Conservation (phyloP, 805 yeast genomes). For the Millerozyma acaciae region DNA sequence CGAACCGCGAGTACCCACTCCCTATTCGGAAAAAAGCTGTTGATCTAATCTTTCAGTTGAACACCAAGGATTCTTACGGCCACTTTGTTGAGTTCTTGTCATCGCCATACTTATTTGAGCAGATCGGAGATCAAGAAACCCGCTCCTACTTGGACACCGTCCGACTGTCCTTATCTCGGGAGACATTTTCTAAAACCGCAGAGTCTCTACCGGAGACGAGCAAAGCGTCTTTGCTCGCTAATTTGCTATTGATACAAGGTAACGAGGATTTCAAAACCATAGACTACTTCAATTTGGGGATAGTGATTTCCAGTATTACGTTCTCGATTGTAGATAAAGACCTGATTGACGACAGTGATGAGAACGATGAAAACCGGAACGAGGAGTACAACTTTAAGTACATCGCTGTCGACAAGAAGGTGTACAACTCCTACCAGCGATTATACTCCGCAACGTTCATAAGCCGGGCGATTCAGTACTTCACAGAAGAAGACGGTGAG, state of each 20-base stretch:
- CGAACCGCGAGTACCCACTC: neutral
- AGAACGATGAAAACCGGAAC: conserved; percentile 19
- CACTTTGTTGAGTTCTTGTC: conserved; percentile 13
- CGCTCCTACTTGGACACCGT: conserved; percentile 2
- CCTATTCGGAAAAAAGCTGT: conserved; percentile 1
- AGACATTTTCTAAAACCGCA: neutral
- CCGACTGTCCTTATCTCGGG: neutral
- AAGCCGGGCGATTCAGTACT: conserved; percentile 13
- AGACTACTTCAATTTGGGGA: conserved; percentile 17
- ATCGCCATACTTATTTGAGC: conserved; percentile 7
- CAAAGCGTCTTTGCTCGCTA: conserved; percentile 13
- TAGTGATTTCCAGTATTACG: conserved; percentile 16
- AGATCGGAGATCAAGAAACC: neutral
- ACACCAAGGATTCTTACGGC: conserved; percentile 7
- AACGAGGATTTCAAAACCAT: conserved; percentile 8
- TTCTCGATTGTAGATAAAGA: conserved; percentile 16
- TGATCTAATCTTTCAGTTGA: conserved; percentile 8
- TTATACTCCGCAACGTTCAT: conserved; percentile 21
- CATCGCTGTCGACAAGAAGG: conserved; percentile 5
- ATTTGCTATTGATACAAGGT: conserved; percentile 15
- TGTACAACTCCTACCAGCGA: conserved; percentile 8
- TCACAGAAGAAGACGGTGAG: conserved; percentile 8
- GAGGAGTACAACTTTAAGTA: conserved; percentile 12
- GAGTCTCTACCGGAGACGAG: conserved; percentile 1
- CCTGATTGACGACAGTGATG: conserved; percentile 11